Evolutionary conservation across 352 stramenopile genomes (phyloP).

Genomic region (Pythium biforme): DNA sequence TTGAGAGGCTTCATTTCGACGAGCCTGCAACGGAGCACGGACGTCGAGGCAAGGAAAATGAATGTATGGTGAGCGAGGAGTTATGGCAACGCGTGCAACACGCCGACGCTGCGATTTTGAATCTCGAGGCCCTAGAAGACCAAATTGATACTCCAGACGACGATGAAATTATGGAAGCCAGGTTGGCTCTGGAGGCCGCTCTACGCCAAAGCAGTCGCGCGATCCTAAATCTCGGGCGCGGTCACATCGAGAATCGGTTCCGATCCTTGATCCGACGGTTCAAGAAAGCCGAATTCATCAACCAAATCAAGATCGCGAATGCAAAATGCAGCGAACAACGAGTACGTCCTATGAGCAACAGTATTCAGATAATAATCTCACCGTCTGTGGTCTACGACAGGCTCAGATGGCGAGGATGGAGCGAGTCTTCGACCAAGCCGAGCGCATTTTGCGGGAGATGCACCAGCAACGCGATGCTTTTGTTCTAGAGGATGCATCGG

Average conservation of each 20-base stretch:
- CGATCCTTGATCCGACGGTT: slow-evolving; percentile 1
- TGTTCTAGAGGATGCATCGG: slow-evolving; percentile 7
- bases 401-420: slow-evolving; percentile 7
- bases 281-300: slow-evolving; percentile 5
- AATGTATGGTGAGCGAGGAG: slow-evolving; percentile 18
- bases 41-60: slow-evolving; percentile 1
- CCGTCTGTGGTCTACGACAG: background rate
- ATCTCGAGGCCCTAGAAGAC: slow-evolving; percentile 19
- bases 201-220: slow-evolving; percentile 11
- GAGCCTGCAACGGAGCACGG: background rate
- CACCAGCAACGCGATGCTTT: background rate
- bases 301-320: slow-evolving; percentile 10
- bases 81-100: slow-evolving; percentile 9
- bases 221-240: slow-evolving; percentile 16
- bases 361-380: background rate
- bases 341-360: background rate
- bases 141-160: background rate
- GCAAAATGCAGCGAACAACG: slow-evolving; percentile 11
- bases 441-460: slow-evolving; percentile 13
- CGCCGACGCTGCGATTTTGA: background rate
- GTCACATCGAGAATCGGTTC: slow-evolving; percentile 11
- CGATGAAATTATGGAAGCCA: slow-evolving; percentile 4
- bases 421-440: slow-evolving; percentile 11
- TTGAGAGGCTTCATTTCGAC: slow-evolving; percentile 6
- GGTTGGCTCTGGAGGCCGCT: background rate